Percentiles rank a stretch among this genome's conserved stretches.
These are phyloP conservation scores for Nymphaea thermarum DNA, from an alignment of 164 flowering plant genomes.

Conservation along the genomic window DNA sequence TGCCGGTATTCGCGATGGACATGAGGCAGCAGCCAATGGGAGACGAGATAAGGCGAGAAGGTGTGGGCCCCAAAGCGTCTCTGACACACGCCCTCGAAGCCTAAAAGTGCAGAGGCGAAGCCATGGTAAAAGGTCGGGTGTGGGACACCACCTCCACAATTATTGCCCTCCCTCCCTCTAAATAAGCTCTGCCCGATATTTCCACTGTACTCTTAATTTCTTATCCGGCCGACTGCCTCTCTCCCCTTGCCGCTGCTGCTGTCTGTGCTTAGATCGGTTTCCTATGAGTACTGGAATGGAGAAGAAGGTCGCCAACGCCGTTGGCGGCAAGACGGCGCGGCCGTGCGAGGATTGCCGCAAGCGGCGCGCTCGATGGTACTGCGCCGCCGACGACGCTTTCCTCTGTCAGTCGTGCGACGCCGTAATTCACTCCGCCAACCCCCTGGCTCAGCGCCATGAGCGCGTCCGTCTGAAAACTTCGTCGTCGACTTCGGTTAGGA, in stretches of 20 bases:
- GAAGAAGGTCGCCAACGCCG: conserved; percentile 41
- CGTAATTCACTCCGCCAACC: conserved; percentile 75
- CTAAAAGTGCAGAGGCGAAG: conserved; percentile 17
- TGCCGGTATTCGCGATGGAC: conserved; percentile 22
- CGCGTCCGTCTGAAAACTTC: conserved; percentile 64
- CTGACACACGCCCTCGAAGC: conserved; percentile 4
- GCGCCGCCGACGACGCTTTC: conserved; percentile 89
- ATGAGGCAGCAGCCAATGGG: conserved; percentile 33
- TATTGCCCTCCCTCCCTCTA: conserved; percentile 5
- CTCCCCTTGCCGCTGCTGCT: too few species aligned
- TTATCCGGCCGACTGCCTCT: background rate
- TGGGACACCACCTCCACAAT: conserved; percentile 13
- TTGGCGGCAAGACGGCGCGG: conserved; percentile 67
- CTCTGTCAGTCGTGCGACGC: conserved; percentile 72
- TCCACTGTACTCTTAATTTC: background rate
- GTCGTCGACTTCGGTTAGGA: conserved; percentile 12
- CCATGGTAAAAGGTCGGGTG: conserved; percentile 15
- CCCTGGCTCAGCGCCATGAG: conserved; percentile 63
- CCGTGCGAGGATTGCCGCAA: conserved; percentile 65
- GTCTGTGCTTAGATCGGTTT: background rate
- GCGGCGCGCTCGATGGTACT: conserved; percentile 77
- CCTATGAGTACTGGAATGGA: background rate
- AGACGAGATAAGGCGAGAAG: conserved; percentile 43
- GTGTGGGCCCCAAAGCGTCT: conserved; percentile 34
- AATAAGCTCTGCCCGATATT: conserved; percentile 2